A percentile compares a stretch with the other conserved stretches of the same genome.
phyloP scores from a whole-genome alignment of 176 grass and related monocot genomes.

The Juncus inflexus region DNA sequence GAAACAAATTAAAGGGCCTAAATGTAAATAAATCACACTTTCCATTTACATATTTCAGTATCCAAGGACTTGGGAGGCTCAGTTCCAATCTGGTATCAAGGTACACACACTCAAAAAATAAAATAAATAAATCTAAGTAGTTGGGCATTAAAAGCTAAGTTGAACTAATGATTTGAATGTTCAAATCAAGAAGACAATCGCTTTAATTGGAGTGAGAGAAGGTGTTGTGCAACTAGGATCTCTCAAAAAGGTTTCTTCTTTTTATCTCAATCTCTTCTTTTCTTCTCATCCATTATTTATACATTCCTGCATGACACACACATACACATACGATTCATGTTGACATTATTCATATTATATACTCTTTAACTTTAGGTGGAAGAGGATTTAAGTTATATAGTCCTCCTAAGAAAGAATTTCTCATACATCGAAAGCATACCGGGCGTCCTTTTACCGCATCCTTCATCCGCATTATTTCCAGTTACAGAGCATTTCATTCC shows the following conservation, averaged over 20 bases:
- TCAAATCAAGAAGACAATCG: constrained; percentile 53
- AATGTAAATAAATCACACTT: background rate
- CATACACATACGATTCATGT: too few relatives aligned
- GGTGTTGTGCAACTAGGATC: constrained; percentile 85
- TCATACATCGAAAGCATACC: constrained; percentile 44
- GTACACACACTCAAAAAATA: constrained; percentile 15
- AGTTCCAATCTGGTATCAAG: constrained; percentile 77
- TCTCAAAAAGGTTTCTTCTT: constrained; percentile 50
- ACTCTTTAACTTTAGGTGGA: constrained; percentile 23
- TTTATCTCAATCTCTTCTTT: constrained; percentile 2
- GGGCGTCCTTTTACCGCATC: constrained; percentile 45
- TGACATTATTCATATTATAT: background rate
- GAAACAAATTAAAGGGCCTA: background rate
- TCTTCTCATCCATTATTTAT: background rate
- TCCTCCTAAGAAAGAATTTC: constrained; percentile 40
- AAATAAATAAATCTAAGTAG: too few relatives aligned
- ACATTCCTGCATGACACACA: too few relatives aligned
- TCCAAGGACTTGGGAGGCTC: constrained; percentile 86
- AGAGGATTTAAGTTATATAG: constrained; percentile 44
- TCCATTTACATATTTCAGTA: constrained; percentile 27
- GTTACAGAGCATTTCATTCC: background rate
- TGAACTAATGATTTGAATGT: constrained; percentile 15
- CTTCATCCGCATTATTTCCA: constrained; percentile 33
- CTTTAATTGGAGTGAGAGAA: constrained; percentile 86
- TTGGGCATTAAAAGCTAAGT: background rate